phyloP scores from a whole-genome alignment of 2,329 filamentous ascomycete species.

The Chrysoporthe deuterocubensis region DNA sequence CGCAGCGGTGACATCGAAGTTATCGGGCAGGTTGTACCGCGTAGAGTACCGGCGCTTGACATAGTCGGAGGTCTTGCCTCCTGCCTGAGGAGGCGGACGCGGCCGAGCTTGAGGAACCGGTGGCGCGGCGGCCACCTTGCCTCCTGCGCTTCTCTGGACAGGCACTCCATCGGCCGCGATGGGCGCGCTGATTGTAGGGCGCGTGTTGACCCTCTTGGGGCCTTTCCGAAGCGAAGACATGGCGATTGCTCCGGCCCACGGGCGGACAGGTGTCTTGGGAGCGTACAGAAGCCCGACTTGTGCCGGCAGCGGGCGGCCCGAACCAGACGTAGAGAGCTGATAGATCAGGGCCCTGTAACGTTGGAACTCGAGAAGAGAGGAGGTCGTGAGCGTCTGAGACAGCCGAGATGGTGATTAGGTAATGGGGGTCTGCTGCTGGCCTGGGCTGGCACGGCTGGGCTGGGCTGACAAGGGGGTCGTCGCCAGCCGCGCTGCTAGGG shows the following conservation, averaged over 20 bases:
- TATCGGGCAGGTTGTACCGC: conserved; percentile 75
- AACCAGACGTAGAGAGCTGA: neutral
- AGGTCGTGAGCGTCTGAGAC: conserved; percentile 9
- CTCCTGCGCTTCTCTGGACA: conserved; percentile 41
- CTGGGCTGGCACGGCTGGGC: neutral
- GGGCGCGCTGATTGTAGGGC: conserved; percentile 66
- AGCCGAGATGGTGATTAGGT: conserved; percentile 13
- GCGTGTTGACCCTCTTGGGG: conserved; percentile 58
- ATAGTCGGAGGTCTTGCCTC: conserved; percentile 75
- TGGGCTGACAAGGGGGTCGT: conserved; percentile 5
- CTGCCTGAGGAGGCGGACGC: conserved; percentile 54
- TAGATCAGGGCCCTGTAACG: conserved; percentile 3
- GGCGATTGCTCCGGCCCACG: conserved; percentile 5
- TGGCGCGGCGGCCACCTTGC: conserved; percentile 35
- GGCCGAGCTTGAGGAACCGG: conserved; percentile 42
- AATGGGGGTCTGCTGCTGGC: neutral
- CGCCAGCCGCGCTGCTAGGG: neutral
- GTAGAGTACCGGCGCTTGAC: conserved; percentile 96
- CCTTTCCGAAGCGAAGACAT: conserved; percentile 70
- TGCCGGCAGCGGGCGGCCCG: neutral
- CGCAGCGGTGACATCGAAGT: conserved; percentile 66
- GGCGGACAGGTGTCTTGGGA: neutral
- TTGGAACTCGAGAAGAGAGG: neutral
- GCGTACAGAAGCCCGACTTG: neutral
- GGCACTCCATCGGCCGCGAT: conserved; percentile 52